These are phyloP conservation scores for Pseudogymnoascus sp. DNA, from an alignment of 2,329 filamentous ascomycete genomes.

Conservation along the genomic window DNA sequence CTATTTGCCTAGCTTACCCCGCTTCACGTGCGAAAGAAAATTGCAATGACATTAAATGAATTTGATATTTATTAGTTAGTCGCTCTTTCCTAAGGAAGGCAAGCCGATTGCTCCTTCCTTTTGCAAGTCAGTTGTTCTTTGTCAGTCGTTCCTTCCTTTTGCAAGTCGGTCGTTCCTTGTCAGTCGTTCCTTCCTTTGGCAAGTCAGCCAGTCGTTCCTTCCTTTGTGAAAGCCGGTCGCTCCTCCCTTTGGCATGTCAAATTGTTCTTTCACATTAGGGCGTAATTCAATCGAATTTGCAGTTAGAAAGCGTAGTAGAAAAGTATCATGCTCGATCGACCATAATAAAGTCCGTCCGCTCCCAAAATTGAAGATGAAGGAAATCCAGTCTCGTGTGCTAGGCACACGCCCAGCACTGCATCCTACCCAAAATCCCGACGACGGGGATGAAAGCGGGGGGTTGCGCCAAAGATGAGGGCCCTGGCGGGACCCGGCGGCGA, in stretches of 20 bases:
- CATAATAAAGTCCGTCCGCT: not conserved
- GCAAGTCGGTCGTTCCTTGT: too few species aligned
- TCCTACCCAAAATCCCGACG: not conserved
- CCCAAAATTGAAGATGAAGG: not conserved
- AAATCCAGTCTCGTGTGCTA: not conserved
- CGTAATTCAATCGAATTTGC: not conserved
- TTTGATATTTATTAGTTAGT: not conserved
- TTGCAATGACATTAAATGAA: not conserved
- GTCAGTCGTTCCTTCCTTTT: not conserved
- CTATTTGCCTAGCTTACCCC: not conserved
- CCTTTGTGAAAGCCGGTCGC: not conserved
- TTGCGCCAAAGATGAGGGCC: not conserved
- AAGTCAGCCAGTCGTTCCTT: too few species aligned
- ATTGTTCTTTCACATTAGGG: not conserved
- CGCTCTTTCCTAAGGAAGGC: too few species aligned
- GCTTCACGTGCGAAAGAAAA: not conserved
- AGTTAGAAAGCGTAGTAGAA: not conserved
- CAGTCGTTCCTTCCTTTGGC: too few species aligned
- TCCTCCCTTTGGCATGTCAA: not conserved
- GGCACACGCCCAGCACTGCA: not conserved
- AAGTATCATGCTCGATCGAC: not conserved
- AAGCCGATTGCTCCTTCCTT: not conserved
- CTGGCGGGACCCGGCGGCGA: not conserved
- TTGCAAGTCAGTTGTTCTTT: too few species aligned
- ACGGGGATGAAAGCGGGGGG: not conserved